Base-by-base conservation (phyloP, 306 rosid species). In the Cucurbita ficifolia region DNA sequence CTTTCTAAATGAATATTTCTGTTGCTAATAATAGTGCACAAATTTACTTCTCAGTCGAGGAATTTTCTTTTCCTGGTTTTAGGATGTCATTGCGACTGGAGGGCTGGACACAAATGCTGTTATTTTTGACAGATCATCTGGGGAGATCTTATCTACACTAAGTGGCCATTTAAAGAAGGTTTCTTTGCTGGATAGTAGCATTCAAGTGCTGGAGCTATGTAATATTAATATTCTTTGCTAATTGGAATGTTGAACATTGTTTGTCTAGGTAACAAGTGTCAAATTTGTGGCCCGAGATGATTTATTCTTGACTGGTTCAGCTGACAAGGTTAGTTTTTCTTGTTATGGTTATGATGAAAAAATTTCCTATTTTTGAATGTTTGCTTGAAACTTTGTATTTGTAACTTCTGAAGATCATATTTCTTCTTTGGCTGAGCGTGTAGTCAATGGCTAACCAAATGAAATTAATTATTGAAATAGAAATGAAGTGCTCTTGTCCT, bases 131-230 rank as follows among this genome's bases (percentile, higher is more conserved):
- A 88, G 97, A 38, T 82, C 96, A 54, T 84, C 97, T 7, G 99
- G 97, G 67, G 96, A 95, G 82, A 89, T 95, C 80, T 79, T 91
- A 82, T 87, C 99, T 62, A 89, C 97, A 13, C 96, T 95, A 59
- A 85, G 85, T 69, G 99, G 99, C 67, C 99, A 95, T 82, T 85
- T 93, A 4, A 95, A 91, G 85, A 95, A 95, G 99, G 99, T 92
- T 80, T 70, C n/a, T 73, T 24, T 14, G 60, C 19, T 76, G 72
- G 35, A 38, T 65, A 35, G 36, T n/a, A 2, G 64, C 61, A 29
- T 57, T 43, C 72, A 18, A 57, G 42, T 36, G 54, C 73, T 21
- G 21, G 14, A 45, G 42, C n/a, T 10, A 36, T 58, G 0, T 29
- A 55, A 58, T 29, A 39, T 43, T 74, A 76, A 21, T 54, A 73